Percentiles rank a stretch among this genome's conserved stretches.
These are phyloP conservation scores for Melaleuca quinquenervia DNA, from an alignment of 345 rosid species.

Conservation along the genomic window DNA sequence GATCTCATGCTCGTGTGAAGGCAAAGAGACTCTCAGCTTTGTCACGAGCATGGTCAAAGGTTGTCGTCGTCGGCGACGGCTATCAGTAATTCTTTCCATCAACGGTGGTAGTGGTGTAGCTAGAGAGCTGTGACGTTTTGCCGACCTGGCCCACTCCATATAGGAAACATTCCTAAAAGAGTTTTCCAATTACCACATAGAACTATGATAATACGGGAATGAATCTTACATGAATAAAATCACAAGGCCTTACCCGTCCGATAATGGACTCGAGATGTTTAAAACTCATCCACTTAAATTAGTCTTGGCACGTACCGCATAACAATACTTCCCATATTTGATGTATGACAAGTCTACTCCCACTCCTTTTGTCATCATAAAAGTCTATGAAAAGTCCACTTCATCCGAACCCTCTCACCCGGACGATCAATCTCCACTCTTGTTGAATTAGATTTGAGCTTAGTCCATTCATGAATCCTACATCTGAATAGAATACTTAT, in stretches of 20 bases:
- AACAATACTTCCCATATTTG: not conserved
- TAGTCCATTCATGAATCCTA: not conserved
- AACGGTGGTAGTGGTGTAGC: not conserved
- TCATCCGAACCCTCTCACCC: not conserved
- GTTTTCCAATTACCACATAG: not conserved
- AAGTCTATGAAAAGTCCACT: not conserved
- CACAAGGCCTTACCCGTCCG: not conserved
- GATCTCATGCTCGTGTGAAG: not conserved
- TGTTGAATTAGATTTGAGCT: not conserved
- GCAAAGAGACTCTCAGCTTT: no score
- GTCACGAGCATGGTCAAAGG: not conserved
- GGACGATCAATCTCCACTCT: fast-evolving
- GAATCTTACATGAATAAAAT: not conserved
- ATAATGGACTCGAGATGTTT: not conserved
- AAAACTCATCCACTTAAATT: no score
- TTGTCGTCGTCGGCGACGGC: not conserved
- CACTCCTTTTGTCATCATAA: not conserved
- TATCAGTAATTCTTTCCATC: not conserved
- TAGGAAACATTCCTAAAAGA: not conserved
- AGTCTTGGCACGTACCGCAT: not conserved
- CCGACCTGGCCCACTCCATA: not conserved
- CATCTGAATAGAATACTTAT: not conserved
- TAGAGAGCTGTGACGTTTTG: not conserved
- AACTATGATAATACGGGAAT: not conserved
- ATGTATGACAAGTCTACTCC: not conserved